phyloP scores from a whole-genome alignment of 805 yeast genomes.

The Hanseniaspora lachancei region DNA sequence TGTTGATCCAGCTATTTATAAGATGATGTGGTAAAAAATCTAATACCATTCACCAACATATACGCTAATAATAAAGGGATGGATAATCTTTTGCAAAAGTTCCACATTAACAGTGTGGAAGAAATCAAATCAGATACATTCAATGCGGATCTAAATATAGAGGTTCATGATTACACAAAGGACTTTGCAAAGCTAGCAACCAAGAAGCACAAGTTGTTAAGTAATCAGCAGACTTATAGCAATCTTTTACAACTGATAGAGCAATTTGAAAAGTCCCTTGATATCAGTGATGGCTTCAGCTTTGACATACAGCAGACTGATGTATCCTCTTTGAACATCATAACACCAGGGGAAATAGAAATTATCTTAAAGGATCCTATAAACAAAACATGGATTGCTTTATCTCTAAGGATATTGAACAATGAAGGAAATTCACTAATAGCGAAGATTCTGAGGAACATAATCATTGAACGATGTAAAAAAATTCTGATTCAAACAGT shows the following conservation, averaged over 20 bases:
- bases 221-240: not conserved
- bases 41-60: not conserved
- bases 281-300: constrained; percentile 13
- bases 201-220: not conserved
- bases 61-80: not conserved
- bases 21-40: too few species aligned
- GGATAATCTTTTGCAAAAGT: not conserved
- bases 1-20: too few species aligned
- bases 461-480: constrained; percentile 64
- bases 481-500: constrained; percentile 54
- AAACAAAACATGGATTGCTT: not conserved
- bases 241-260: not conserved
- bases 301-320: constrained; percentile 8
- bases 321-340: constrained; percentile 15
- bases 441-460: constrained; percentile 40
- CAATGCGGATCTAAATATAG: not conserved
- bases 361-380: not conserved
- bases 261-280: not conserved
- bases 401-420: not conserved
- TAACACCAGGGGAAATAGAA: constrained; percentile 7
- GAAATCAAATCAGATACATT: not conserved
- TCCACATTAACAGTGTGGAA: not conserved
- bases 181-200: not conserved
- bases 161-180: not conserved
- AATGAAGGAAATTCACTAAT: not conserved